Evolutionary conservation across 148 eudicot genomes (phyloP).

Genomic region (Rhododendron ferrugineum): DNA sequence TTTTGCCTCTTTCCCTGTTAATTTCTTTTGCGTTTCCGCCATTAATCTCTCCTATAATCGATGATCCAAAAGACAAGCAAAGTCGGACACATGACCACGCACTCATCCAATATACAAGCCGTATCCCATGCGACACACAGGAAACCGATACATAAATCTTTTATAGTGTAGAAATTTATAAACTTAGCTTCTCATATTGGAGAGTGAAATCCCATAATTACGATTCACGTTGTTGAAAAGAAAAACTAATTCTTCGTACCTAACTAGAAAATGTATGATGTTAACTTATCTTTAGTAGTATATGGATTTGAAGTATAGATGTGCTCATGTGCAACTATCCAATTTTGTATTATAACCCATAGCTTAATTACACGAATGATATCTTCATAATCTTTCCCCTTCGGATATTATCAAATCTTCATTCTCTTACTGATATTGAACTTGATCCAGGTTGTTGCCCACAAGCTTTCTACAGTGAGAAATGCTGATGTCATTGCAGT

Average conservation of each 20-base stretch:
- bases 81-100: not conserved
- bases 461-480: slow-evolving; percentile 84
- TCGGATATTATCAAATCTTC: not conserved
- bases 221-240: not conserved
- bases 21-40: not conserved
- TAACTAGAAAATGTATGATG: not conserved
- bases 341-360: not conserved
- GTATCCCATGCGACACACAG: not conserved
- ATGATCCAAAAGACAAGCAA: not conserved
- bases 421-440: not conserved
- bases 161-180: not conserved
- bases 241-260: not conserved
- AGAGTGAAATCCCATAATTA: not conserved
- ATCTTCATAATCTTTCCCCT: not conserved
- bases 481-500: slow-evolving; percentile 88
- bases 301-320: not conserved
- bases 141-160: not conserved
- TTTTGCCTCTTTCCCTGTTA: not conserved
- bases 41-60: not conserved
- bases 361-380: not conserved
- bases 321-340: not conserved
- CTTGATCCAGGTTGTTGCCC: slow-evolving; percentile 71
- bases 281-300: not conserved
- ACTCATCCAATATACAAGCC: not conserved
- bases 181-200: not conserved